phyloP scores from a whole-genome alignment of 78 protist genomes.

The Dictyostelium firmibasis region DNA sequence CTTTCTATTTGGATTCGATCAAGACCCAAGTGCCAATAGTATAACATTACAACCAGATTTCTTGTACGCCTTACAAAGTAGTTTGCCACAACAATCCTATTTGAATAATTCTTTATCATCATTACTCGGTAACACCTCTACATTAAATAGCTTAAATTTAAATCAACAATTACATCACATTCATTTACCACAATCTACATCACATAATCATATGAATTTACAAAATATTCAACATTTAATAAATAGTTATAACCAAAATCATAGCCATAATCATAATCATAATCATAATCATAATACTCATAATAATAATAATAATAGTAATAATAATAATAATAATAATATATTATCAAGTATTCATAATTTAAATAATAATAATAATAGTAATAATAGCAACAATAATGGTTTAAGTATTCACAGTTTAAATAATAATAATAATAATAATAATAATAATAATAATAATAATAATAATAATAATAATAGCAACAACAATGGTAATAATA shows the following conservation, averaged over 20 bases:
- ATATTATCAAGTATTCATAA: neutral
- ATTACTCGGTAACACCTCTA: neutral
- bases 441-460: neutral
- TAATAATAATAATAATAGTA: neutral
- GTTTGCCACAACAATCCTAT: neutral
- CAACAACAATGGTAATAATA: neutral
- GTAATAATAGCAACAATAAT: neutral
- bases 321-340: neutral
- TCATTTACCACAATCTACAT: neutral
- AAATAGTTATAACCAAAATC: neutral
- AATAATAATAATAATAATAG: neutral
- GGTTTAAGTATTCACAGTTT: no score
- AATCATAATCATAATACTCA: neutral
- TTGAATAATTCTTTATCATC: neutral
- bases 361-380: neutral
- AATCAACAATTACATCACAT: neutral
- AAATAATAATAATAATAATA: neutral
- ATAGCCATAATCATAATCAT: neutral
- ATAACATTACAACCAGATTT: neutral
- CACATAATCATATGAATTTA: constrained; percentile 2
- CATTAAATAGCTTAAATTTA: neutral
- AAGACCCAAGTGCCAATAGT: neutral
- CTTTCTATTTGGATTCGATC: constrained; percentile 33
- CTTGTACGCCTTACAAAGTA: neutral
- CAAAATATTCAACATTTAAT: constrained; percentile 4